phyloP scores from a whole-genome alignment of 2,329 filamentous ascomycete genomes.

The Colletotrichum gloeosporioides region DNA sequence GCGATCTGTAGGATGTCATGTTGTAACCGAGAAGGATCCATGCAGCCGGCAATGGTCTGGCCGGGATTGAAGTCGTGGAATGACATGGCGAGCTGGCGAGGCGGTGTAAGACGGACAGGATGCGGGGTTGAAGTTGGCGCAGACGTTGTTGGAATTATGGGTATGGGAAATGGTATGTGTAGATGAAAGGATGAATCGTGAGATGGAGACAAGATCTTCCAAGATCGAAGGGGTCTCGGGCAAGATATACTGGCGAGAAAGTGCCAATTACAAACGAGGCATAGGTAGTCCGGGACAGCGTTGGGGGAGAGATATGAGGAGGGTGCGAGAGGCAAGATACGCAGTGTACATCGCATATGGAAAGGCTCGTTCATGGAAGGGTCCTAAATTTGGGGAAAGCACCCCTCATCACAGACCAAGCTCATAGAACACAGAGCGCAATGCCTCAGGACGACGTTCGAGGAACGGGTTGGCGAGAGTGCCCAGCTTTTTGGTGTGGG shows the following conservation, averaged over 20 bases:
- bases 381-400: not conserved
- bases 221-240: not conserved
- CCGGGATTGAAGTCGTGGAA: slow-evolving; percentile 8
- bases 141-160: not conserved
- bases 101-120: not conserved
- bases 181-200: not conserved
- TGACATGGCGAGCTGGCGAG: not conserved
- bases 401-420: not conserved
- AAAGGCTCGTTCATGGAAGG: not conserved
- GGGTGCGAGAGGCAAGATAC: slow-evolving; percentile 3
- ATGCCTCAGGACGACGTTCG: not conserved
- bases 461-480: not conserved
- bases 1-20: not conserved
- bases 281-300: not conserved
- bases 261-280: not conserved
- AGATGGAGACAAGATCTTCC: not conserved
- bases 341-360: not conserved
- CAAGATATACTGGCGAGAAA: not conserved
- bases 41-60: slow-evolving; percentile 3
- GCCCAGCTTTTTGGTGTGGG: not conserved
- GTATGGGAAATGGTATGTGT: not conserved
- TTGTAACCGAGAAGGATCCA: slow-evolving; percentile 3
- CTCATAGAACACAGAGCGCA: not conserved
- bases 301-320: not conserved
- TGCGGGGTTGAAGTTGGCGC: not conserved